Evolutionary conservation across 2,329 filamentous ascomycete species (phyloP).

Genomic region (Periconia sp.): DNA sequence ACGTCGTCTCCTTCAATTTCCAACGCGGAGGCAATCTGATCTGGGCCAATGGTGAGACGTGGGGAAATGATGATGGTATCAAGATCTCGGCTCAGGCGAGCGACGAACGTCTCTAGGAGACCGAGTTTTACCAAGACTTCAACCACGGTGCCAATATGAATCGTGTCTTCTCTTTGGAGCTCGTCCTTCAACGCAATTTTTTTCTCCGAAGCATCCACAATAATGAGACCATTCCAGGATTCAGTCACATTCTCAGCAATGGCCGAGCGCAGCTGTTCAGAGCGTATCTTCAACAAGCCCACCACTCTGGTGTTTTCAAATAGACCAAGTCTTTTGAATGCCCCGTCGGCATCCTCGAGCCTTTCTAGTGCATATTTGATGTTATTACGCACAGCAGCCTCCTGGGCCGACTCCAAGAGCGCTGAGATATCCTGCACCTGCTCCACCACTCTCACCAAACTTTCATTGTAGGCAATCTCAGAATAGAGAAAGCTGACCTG

Average conservation of each 20-base stretch:
- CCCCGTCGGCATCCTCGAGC: conserved; percentile 57
- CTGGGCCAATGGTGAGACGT: conserved; percentile 55
- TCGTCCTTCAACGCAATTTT: conserved; percentile 63
- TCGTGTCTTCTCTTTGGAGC: conserved; percentile 43
- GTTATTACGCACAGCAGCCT: conserved; percentile 52
- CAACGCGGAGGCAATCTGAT: conserved; percentile 41
- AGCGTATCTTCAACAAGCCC: conserved; percentile 69
- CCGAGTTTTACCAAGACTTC: conserved; percentile 45
- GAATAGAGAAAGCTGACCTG: conserved; percentile 63
- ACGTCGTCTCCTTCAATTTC: conserved; percentile 44
- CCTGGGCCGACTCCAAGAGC: conserved; percentile 55
- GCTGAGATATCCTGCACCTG: conserved; percentile 58
- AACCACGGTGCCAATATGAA: conserved; percentile 42
- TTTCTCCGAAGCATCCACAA: conserved; percentile 63
- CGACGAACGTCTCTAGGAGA: conserved; percentile 57
- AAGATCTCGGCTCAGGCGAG: conserved; percentile 67
- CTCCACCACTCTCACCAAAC: conserved; percentile 57
- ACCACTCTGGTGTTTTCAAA: conserved; percentile 68
- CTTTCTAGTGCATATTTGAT: conserved; percentile 56
- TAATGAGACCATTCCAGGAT: conserved; percentile 74
- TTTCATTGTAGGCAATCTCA: conserved; percentile 66
- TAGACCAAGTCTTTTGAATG: conserved; percentile 65
- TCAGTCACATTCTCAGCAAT: conserved; percentile 70
- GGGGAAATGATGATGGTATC: conserved; percentile 67
- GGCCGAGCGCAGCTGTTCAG: conserved; percentile 69